Evolutionary conservation across 2,329 filamentous ascomycete genomes (phyloP).

Genomic region (Diplodia sapinea): DNA sequence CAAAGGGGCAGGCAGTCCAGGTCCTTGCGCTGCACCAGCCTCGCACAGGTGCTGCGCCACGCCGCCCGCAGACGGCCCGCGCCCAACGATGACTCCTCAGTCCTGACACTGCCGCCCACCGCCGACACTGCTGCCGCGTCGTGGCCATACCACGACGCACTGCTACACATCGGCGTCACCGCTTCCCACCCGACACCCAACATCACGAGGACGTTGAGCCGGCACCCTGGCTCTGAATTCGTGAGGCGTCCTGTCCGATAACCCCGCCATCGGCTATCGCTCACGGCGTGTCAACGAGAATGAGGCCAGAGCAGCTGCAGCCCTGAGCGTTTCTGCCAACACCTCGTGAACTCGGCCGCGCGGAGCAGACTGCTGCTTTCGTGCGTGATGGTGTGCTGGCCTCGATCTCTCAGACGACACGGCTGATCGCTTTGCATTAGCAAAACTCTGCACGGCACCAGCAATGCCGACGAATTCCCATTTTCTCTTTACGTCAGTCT

Average conservation of each 20-base stretch:
- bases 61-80: background rate
- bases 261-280: conserved; percentile 23
- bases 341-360: conserved; percentile 4
- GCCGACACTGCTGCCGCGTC: conserved; percentile 15
- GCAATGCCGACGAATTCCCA: conserved; percentile 16
- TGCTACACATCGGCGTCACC: conserved; percentile 19
- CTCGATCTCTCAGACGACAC: conserved; percentile 17
- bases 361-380: conserved; percentile 27
- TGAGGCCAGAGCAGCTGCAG: conserved; percentile 28
- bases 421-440: conserved; percentile 20
- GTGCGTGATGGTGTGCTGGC: conserved; percentile 26
- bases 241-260: conserved; percentile 26
- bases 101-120: conserved; percentile 14
- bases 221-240: conserved; percentile 8
- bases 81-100: background rate
- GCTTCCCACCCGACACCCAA: conserved; percentile 5
- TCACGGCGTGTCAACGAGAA: conserved; percentile 10
- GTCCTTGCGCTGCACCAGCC: background rate
- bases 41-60: background rate
- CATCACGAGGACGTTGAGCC: conserved; percentile 25
- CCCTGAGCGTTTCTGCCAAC: conserved; percentile 22
- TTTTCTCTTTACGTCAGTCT: conserved; percentile 21
- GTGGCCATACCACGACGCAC: conserved; percentile 25
- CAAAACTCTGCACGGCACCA: conserved; percentile 19
- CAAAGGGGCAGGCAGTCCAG: background rate